Base-by-base conservation (phyloP, 192 early-diverging fungal genomes). In the Rhizophlyctis rosea region DNA sequence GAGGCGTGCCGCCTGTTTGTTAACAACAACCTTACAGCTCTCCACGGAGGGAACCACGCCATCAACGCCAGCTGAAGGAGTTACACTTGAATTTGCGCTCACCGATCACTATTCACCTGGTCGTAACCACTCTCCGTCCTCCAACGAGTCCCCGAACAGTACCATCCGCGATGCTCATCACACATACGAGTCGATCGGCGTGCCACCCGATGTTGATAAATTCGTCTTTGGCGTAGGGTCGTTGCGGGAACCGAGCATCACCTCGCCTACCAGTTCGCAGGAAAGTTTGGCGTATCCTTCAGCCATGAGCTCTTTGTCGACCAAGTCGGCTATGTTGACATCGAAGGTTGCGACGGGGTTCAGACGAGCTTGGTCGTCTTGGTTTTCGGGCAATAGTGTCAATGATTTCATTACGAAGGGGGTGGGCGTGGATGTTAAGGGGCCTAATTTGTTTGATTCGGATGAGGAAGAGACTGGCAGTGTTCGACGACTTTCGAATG, bases 371-470 rank as follows among this genome's bases (percentile, higher is more conserved):
- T 51, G 56, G 48, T 34, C 33, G 11, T 35, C 24, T 16, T 67
- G 65, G 65, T 67, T 67, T 33, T 44, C 44, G 23, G 59, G 59
- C 7, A 48, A 67, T 28, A 67, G 65, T 44, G 65, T 67, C 7
- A 55, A 67, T 25, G 65, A 67, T 34, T 67, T 67, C 28, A 67
- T 67, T 59, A 31, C 59, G 29, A 34, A 33, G 4, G 33, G 56
- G 32, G 3, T 39, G 18, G 56, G 5, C 5, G 56, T 35, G 4
- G 56, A 58, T 2, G 56, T 9, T 2, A 34, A 4, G 31, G 36
- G 25, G 23, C n/a, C 44, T 47, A 16, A 3, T 3, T 2, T 25
- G 59, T 25, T 27, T 48, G 24, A 32, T 44, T 21, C n/a, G 54
- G 54, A 57, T 57, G 56, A 27, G 50, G 34, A 53, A 33, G 55